Evolutionary conservation across 2,329 filamentous ascomycete species (phyloP), one percentile per base, ranked within the genome.

Genomic region (Uncinocarpus reesii): DNA sequence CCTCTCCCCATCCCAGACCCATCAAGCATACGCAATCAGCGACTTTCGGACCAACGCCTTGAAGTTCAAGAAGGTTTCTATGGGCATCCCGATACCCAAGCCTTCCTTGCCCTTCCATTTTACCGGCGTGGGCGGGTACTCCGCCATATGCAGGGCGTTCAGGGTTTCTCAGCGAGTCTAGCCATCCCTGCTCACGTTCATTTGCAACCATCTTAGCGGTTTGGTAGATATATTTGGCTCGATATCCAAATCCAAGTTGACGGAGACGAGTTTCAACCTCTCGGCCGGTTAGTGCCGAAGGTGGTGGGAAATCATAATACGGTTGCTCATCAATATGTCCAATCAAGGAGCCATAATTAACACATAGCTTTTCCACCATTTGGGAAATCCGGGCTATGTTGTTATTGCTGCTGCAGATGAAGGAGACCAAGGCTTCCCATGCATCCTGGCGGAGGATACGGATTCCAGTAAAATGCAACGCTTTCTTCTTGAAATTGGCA

Each of bases 391-490:
- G 80, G 1, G 82, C 77, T 52, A 98, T 98, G 63, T 98, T 95
- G 69, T 98, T 98, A 68, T 98, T 98, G 67, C 88, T 95, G 67
- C 89, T 95, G 74, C 92, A 98, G 55, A 98, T 98, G 66, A 98
- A 98, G 49, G 84, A 83, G 20, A 98, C 73, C 18, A 98, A 73
- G 0, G 92, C 81, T 66, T 98, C 92, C 92, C 93, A 98, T 1
- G 90, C 82, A 71, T 95, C 89, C 69, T 98, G 92, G 58, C 83
- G 86, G 37, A 98, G 71, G 55, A 98, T 95, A 18, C 92, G 81
- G 48, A 98, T 84, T 10, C 93, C 92, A 0, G 83, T 83, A 63
- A 98, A 98, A 48, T 83, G 81, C 0, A 85, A 83, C 0, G 92
- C 90, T 56, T 86, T 86, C 60, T 82, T 84, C 58, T 81, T 83